Conservation (phyloP, 2,329 filamentous ascomycete species). For the Neonectria punicea region DNA sequence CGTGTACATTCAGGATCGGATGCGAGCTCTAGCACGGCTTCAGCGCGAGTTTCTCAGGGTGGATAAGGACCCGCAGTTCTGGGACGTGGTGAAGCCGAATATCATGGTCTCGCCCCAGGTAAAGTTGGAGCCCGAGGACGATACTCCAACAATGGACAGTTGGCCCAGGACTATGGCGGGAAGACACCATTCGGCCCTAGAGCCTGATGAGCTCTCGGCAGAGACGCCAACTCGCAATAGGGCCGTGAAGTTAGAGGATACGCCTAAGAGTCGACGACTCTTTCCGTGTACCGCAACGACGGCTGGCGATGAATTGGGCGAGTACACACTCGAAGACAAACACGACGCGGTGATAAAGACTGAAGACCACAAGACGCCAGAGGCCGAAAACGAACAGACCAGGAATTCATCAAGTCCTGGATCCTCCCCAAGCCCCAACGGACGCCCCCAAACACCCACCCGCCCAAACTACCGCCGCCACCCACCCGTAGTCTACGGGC, state of each 20-base stretch:
- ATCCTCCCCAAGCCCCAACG: neutral
- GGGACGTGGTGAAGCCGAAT: constrained; percentile 42
- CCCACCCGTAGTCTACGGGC: constrained; percentile 56
- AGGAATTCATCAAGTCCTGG: neutral
- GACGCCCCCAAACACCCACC: constrained; percentile 20
- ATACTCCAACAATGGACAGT: neutral
- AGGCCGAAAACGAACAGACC: neutral
- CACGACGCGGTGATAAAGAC: neutral
- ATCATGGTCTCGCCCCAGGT: constrained; percentile 34
- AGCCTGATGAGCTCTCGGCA: constrained; percentile 25
- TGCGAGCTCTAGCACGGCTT: constrained; percentile 48
- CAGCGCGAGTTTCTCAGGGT: constrained; percentile 51
- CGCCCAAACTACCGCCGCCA: constrained; percentile 40
- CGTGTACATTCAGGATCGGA: constrained; percentile 48
- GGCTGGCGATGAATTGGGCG: constrained; percentile 25
- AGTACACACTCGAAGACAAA: constrained; percentile 2
- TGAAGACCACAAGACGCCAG: neutral
- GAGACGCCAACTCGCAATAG: constrained; percentile 12
- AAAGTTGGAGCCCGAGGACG: constrained; percentile 35
- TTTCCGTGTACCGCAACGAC: constrained; percentile 3
- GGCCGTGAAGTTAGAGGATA: constrained; percentile 25
- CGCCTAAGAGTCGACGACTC: constrained; percentile 23
- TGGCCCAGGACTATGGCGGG: constrained; percentile 22
- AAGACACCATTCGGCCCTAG: constrained; percentile 2
- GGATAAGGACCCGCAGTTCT: constrained; percentile 45